These are phyloP conservation scores for Epichloe coenophiala DNA, from an alignment of 2,329 filamentous ascomycete genomes.

Conservation along the genomic window DNA sequence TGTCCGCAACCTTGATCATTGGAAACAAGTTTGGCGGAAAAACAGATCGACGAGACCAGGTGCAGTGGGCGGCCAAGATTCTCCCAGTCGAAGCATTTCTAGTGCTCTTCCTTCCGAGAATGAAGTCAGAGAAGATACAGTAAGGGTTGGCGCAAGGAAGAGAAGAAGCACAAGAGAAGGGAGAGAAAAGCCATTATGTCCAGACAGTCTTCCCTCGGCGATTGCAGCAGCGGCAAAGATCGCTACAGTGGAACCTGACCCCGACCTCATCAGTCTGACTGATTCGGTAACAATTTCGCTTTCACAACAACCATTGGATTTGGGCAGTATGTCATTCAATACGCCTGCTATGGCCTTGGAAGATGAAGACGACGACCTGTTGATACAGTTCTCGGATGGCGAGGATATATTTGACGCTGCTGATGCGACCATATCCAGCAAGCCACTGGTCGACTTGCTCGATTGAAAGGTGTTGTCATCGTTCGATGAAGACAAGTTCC, in stretches of 20 bases:
- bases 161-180: not conserved
- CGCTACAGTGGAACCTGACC: not conserved
- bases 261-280: not conserved
- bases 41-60: not conserved
- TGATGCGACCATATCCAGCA: not conserved
- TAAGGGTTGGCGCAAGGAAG: not conserved
- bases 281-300: not conserved
- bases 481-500: not conserved
- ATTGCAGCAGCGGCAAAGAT: not conserved
- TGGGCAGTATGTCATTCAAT: not conserved
- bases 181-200: no score
- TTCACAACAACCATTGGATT: not conserved
- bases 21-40: slow-evolving; percentile 20
- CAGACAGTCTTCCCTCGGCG: not conserved
- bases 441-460: not conserved
- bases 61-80: not conserved
- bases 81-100: not conserved
- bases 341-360: not conserved
- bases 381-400: slow-evolving; percentile 3
- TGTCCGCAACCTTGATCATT: slow-evolving; percentile 40
- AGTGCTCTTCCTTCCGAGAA: not conserved
- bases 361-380: not conserved
- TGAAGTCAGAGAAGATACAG: not conserved
- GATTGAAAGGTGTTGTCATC: not conserved
- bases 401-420: not conserved